Base-by-base conservation (phyloP, 441 rosid species). In the Bruguiera hainesii region DNA sequence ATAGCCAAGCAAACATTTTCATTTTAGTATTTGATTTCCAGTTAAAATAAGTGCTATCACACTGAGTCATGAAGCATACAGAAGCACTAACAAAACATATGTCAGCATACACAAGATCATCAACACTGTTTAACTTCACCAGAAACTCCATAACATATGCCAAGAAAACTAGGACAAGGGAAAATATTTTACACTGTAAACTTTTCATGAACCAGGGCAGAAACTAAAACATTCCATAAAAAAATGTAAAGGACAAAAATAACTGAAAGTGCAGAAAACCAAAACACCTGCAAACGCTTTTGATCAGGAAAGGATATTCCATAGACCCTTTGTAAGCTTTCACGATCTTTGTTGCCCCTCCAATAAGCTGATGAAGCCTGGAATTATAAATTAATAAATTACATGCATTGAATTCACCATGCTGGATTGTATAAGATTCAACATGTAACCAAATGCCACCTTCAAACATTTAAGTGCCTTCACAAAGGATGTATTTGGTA, bases 291-390 rank as follows among this genome's bases (percentile, higher is more conserved):
- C 79, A 96, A 78, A 48, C 78, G 89, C 66, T 93, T 93, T 79
- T 89, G 84, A 72, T 96, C 98, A 21, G 98, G 97, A 81, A 80
- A 96, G 42, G 99, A 96, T 77, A 96, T 93, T 68, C 98, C 98
- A 80, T 96, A 90, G 48, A 96, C 98, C 83, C 99, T 90, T 71
- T 96, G 98, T 71, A 92, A 80, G 76, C 98, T 96, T 76, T 93
- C 99, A 64, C 96, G 93, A 70, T 87, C 88, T 70, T 84, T 90
- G 77, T 78, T 71, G 33, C 96, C 97, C 79, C 90, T 88, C 99
- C 99, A 93, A 78, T 96, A 96, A 61, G 97, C 97, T 62, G 97
- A 87, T 63, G 98, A 96, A 81, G 99, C 99, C 99, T 96, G 80
- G 18, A 66, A 74, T 71, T 29, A 33, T 18, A 66, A 71, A 71